These are phyloP conservation scores for Corylus americana DNA, from an alignment of 306 rosid genomes.

Conservation along the genomic window DNA sequence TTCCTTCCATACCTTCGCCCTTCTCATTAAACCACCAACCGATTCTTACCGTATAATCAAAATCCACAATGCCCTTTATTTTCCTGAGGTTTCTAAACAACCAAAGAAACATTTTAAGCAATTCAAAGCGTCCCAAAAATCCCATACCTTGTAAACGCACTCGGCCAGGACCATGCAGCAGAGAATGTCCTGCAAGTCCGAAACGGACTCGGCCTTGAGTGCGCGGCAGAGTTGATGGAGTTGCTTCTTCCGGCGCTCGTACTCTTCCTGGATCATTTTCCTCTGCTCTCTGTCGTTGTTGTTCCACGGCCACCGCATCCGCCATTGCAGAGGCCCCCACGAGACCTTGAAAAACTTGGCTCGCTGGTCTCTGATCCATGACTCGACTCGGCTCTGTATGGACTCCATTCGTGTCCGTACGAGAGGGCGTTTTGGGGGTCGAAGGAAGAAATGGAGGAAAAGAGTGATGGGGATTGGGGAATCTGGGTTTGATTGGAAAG, in stretches of 20 bases:
- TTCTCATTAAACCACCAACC: background rate
- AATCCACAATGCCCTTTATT: background rate
- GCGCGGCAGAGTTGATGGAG: slow-evolving; percentile 71
- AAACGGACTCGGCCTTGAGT: slow-evolving; percentile 66
- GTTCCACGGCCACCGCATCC: slow-evolving; percentile 84
- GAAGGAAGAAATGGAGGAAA: background rate
- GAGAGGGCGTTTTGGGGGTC: background rate
- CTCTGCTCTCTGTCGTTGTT: slow-evolving; percentile 52
- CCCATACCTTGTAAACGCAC: slow-evolving; percentile 83
- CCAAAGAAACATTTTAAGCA: background rate
- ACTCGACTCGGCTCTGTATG: slow-evolving; percentile 82
- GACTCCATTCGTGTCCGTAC: slow-evolving; percentile 50
- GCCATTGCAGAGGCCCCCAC: slow-evolving; percentile 92
- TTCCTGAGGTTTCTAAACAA: background rate
- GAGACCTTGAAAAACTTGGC: slow-evolving; percentile 67
- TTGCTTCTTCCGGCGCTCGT: slow-evolving; percentile 64
- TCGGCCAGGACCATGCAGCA: slow-evolving; percentile 96
- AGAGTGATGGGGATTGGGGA: background rate
- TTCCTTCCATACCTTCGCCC: background rate
- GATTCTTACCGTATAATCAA: too few relatives aligned
- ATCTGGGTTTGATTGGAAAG: background rate
- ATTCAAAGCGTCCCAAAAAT: background rate
- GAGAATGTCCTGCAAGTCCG: slow-evolving; percentile 88
- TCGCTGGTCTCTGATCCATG: slow-evolving; percentile 84
- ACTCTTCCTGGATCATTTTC: slow-evolving; percentile 76